phyloP scores from a whole-genome alignment of 2,329 filamentous ascomycete species.

The Alternaria panax region DNA sequence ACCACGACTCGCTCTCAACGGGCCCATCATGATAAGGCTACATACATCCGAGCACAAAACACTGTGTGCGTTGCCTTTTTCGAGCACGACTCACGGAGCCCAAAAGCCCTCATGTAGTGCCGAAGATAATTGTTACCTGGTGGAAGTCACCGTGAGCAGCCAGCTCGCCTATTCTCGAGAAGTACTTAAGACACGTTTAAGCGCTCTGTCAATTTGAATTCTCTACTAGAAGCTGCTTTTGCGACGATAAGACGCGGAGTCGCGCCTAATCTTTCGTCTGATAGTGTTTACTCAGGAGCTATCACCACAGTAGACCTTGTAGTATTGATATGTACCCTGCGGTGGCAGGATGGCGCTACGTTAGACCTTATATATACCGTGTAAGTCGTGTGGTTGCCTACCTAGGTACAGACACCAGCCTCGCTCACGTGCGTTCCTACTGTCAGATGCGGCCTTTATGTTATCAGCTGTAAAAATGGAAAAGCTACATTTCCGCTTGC shows the following conservation, averaged over 20 bases:
- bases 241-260: too few relatives aligned
- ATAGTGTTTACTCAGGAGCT: too few relatives aligned
- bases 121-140: neutral
- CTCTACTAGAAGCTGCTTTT: too few relatives aligned
- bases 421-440: neutral
- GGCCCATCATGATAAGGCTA: neutral
- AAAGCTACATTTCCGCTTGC: neutral
- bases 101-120: neutral
- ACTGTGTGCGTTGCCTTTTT: neutral
- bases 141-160: neutral
- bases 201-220: too few relatives aligned
- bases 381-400: too few relatives aligned
- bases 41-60: neutral
- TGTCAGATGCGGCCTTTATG: neutral
- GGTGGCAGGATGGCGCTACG: neutral
- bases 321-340: neutral
- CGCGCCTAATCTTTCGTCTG: neutral
- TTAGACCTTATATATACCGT: neutral
- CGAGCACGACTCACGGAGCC: neutral
- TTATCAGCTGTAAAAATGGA: neutral
- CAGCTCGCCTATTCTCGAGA: neutral
- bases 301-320: too few relatives aligned
- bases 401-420: too few relatives aligned
- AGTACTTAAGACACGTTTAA: too few relatives aligned
- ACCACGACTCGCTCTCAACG: neutral